A percentile compares a stretch with the other conserved stretches of the same genome.
Evolutionary conservation across 2,329 filamentous ascomycete genomes (phyloP).

Genomic region (Aspergillus sp.): DNA sequence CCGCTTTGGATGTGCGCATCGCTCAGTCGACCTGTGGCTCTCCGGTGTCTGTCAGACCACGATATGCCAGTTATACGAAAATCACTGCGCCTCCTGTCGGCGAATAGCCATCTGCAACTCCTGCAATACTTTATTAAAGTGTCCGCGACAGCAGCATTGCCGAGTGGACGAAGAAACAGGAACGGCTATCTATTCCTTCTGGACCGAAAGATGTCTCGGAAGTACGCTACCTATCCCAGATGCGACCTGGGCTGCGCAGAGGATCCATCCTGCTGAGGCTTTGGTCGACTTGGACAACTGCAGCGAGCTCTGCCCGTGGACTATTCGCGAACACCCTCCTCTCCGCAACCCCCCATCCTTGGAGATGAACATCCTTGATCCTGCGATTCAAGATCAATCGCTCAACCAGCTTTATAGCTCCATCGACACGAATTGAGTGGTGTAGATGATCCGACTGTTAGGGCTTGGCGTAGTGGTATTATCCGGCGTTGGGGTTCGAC

Average conservation of each 20-base stretch:
- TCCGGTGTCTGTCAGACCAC: constrained; percentile 39
- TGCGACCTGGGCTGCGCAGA: constrained; percentile 33
- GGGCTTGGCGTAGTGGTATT: constrained; percentile 1
- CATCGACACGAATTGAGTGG: constrained; percentile 32
- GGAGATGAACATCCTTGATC: constrained; percentile 33
- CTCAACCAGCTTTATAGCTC: constrained; percentile 37
- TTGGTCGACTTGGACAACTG: constrained; percentile 36
- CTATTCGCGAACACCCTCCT: constrained; percentile 38
- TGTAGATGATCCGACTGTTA: neutral
- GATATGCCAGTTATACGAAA: constrained; percentile 35
- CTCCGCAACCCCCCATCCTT: constrained; percentile 31
- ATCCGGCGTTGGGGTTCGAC: neutral
- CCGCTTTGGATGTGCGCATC: constrained; percentile 41
- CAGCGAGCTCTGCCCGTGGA: constrained; percentile 41
- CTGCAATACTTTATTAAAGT: constrained; percentile 35
- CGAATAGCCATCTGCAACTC: constrained; percentile 38
- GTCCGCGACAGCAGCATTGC: constrained; percentile 34
- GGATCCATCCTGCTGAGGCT: constrained; percentile 38
- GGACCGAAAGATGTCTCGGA: constrained; percentile 36
- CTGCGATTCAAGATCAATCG: constrained; percentile 32
- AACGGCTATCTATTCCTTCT: constrained; percentile 36
- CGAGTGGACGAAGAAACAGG: constrained; percentile 23
- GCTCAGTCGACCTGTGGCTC: constrained; percentile 41
- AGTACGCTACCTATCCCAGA: constrained; percentile 28
- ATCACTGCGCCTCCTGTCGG: constrained; percentile 34